Conservation (phyloP, 345 rosid species). For the Jatropha curcas region DNA sequence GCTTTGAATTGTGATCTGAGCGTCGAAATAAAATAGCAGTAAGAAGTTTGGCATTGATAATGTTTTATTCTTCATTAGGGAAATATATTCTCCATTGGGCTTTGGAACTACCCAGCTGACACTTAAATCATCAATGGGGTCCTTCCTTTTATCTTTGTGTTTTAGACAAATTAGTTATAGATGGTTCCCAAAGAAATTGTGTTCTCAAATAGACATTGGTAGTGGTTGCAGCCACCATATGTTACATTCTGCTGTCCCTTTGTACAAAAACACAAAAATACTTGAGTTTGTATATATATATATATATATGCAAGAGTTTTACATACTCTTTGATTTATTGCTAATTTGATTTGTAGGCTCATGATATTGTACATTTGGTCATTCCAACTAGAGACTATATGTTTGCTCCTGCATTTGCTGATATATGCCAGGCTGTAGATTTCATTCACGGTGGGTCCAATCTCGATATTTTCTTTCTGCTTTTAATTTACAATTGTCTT, state of each 20-base stretch:
- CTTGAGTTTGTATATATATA: no score
- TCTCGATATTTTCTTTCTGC: background rate
- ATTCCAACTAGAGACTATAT: constrained; percentile 91
- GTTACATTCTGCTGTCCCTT: background rate
- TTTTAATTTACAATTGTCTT: background rate
- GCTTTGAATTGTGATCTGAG: background rate
- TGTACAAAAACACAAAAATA: background rate
- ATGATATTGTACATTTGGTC: constrained; percentile 79
- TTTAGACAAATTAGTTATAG: background rate
- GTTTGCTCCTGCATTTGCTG: constrained; percentile 71
- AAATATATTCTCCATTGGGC: background rate
- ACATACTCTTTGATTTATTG: background rate
- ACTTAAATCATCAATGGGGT: background rate
- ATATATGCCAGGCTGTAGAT: constrained; percentile 61
- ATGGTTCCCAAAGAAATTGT: background rate
- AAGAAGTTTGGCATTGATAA: background rate
- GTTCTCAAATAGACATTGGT: background rate
- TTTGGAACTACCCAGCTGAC: background rate
- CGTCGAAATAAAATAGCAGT: background rate
- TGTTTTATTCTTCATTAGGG: background rate
- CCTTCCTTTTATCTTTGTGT: background rate
- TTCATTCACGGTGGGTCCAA: constrained; percentile 67
- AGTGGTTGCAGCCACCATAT: background rate
- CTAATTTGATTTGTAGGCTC: constrained; percentile 44
- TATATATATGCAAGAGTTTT: background rate